A percentile compares a stretch with the other conserved stretches of the same genome.
Evolutionary conservation across 352 stramenopile species (phyloP).

Genomic region (Globisporangium iwayamae): DNA sequence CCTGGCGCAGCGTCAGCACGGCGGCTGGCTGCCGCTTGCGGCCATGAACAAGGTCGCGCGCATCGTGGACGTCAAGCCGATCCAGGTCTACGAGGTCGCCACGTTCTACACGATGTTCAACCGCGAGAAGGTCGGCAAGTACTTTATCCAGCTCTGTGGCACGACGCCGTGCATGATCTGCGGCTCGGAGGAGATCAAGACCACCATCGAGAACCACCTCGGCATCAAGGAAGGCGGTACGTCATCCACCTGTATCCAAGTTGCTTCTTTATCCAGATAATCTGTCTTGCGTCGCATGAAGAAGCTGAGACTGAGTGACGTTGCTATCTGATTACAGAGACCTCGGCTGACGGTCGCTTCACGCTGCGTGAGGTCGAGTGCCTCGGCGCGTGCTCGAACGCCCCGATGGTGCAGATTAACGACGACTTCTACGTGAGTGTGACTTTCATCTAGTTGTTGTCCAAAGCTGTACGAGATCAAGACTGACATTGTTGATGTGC

Average conservation of each 20-base stretch:
- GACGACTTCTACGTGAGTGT: slow-evolving; percentile 93
- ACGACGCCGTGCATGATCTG: slow-evolving; percentile 99
- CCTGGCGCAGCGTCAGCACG: slow-evolving; percentile 94
- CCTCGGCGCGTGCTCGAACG: slow-evolving; percentile 98
- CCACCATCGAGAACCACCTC: slow-evolving; percentile 96
- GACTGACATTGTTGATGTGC: background rate
- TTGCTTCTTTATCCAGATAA: slow-evolving; percentile 1
- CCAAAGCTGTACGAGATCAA: background rate
- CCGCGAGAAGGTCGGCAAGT: slow-evolving; percentile 93
- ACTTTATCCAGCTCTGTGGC: slow-evolving; percentile 97
- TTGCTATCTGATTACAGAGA: slow-evolving; percentile 36
- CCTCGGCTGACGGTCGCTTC: slow-evolving; percentile 75
- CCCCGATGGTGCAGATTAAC: slow-evolving; percentile 99
- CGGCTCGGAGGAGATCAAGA: slow-evolving; percentile 98
- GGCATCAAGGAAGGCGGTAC: slow-evolving; percentile 95
- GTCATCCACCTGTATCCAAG: background rate
- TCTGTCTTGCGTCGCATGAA: background rate
- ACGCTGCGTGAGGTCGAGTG: slow-evolving; percentile 99
- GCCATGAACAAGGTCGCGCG: slow-evolving; percentile 99
- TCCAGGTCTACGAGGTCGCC: slow-evolving; percentile 98
- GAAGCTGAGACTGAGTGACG: background rate
- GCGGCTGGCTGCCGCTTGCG: slow-evolving; percentile 96
- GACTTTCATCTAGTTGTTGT: background rate
- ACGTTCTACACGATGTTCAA: slow-evolving; percentile 99
- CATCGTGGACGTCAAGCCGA: slow-evolving; percentile 95